Conservation (phyloP, 108 stramenopile species). For the Skeletonema potamos region DNA sequence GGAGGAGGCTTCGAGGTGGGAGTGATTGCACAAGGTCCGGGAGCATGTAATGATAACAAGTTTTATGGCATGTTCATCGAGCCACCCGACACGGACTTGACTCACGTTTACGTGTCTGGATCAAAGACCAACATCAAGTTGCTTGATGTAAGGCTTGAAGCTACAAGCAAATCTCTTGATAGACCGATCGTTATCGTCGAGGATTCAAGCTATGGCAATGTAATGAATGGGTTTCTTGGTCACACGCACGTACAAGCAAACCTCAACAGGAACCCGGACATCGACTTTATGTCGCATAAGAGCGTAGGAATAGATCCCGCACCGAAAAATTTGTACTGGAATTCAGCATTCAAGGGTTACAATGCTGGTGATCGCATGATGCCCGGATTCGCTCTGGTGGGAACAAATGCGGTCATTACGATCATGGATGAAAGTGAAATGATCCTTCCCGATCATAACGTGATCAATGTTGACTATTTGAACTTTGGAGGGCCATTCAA, state of each 20-base stretch:
- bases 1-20: slow-evolving; percentile 28
- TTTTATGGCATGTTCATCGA: slow-evolving; percentile 42
- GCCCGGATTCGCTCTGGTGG: slow-evolving; percentile 23
- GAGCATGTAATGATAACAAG: slow-evolving; percentile 45
- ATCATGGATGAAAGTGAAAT: slow-evolving; percentile 5
- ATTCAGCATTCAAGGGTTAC: slow-evolving; percentile 30
- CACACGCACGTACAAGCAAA: slow-evolving; percentile 37
- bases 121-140: slow-evolving; percentile 39
- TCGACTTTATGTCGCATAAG: slow-evolving; percentile 22
- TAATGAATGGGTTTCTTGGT: slow-evolving; percentile 38
- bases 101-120: slow-evolving; percentile 38
- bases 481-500: slow-evolving; percentile 33
- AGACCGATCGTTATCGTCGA: slow-evolving; percentile 35
- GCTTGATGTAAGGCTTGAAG: slow-evolving; percentile 32
- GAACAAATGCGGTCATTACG: slow-evolving; percentile 7
- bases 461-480: slow-evolving; percentile 18
- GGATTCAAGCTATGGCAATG: slow-evolving; percentile 35
- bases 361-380: slow-evolving; percentile 1
- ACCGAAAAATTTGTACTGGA: slow-evolving; percentile 32
- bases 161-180: slow-evolving; percentile 18
- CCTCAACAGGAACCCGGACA: slow-evolving; percentile 30
- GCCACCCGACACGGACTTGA: slow-evolving; percentile 12
- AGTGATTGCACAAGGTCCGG: slow-evolving; percentile 28
- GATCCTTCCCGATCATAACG: slow-evolving; percentile 28
- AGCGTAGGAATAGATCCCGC: slow-evolving; percentile 29